phyloP scores from a whole-genome alignment of 345 rosid genomes.

The Atalantia buxifolia region DNA sequence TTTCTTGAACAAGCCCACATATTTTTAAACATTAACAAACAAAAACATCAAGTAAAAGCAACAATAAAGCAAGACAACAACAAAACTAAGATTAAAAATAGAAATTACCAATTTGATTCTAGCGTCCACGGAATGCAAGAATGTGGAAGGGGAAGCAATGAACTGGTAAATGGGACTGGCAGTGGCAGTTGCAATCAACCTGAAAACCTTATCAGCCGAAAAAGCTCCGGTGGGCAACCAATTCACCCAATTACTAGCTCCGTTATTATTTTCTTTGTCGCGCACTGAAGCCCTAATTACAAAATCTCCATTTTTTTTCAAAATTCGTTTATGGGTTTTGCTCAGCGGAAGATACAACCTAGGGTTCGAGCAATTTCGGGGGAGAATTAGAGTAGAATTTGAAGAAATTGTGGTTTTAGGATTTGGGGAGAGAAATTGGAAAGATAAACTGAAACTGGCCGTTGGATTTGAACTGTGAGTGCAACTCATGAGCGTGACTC shows the following conservation, averaged over 20 bases:
- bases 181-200: conserved; percentile 68
- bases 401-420: conserved; percentile 25
- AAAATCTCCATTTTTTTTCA: conserved; percentile 20
- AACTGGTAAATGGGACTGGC: conserved; percentile 89
- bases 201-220: conserved; percentile 70
- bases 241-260: conserved; percentile 46
- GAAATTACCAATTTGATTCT: conserved; percentile 71
- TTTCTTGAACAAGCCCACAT: background rate
- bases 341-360: conserved; percentile 12
- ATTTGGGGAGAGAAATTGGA: conserved; percentile 9
- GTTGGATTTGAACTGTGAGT: conserved; percentile 26
- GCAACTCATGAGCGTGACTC: conserved; percentile 38
- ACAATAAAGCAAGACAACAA: background rate
- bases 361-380: conserved; percentile 13
- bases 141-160: conserved; percentile 76
- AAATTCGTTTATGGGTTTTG: conserved; percentile 1
- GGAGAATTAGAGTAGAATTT: background rate
- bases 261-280: conserved; percentile 21
- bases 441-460: conserved; percentile 9
- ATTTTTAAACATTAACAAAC: background rate
- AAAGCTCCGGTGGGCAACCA: conserved; percentile 56
- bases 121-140: conserved; percentile 82
- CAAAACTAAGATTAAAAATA: background rate
- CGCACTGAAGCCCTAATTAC: conserved; percentile 35
- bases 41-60: background rate